Base-by-base conservation (phyloP, 202 grass and related monocot species). In the Dendrocalamus latiflorus region DNA sequence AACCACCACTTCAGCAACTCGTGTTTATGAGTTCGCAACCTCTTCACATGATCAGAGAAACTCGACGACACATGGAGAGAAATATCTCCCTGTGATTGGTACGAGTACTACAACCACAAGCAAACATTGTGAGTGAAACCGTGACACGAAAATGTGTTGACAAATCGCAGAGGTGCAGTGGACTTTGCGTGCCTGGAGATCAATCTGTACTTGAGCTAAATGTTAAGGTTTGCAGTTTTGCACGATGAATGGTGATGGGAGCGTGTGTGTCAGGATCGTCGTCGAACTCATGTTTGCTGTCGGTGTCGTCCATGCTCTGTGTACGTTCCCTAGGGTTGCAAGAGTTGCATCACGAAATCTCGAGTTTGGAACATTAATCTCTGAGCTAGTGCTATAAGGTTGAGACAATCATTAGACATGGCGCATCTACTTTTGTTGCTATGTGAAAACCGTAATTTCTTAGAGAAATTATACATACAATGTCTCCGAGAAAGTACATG, bases 101-200 rank as follows among this genome's bases (percentile, higher is more conserved):
- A 69, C 66, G 8, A 10, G 53, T 1, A n/a, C 53, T 56, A 4
- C 53, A 4, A 10, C 51, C 20, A 4, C 51, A n/a, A n/a, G 18
- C 53, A 4, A 56, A 22, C 53, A 9, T 4, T 22, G 20, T 4
- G n/a, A 56, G 26, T 25, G 39, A 48, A 45, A 44, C 75, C 58
- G 58, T 77, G 75, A 37, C 69, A 82, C 69, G 36, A 68, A 67
- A 67, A 54, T 54, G 26, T 12, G 75, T 51, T 49, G 44, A 78
- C 25, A 8, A 47, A 65, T 14, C 12, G 57, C 22, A 28, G 57
- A 60, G 24, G 26, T 50, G 44, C 22, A 15, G 2, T 28, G 42
- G 22, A 70, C 43, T 70, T 70, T 5, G 41, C 42, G 43, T 28
- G 67, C 13, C 14, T 0, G 43, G 42, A 26, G 67, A 72, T 72